phyloP scores from a whole-genome alignment of 2,329 filamentous ascomycete genomes.

The Beauveria varroae region DNA sequence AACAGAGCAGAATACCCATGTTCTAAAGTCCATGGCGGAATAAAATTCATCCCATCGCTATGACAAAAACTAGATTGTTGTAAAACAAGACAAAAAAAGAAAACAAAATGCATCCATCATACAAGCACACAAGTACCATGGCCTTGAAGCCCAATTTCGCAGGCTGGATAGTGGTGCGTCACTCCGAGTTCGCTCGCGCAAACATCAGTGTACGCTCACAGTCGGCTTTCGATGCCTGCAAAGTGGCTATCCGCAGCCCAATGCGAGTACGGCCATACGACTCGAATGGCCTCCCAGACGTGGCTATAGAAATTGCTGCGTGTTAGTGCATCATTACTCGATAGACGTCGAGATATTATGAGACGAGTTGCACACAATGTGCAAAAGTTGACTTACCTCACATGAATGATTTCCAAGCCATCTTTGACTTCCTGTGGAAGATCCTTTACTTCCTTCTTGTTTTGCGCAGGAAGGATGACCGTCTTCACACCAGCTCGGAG shows the following conservation, averaged over 20 bases:
- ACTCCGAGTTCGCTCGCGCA: neutral
- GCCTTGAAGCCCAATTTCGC: neutral
- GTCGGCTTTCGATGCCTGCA: constrained; percentile 67
- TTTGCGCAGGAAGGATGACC: constrained; percentile 78
- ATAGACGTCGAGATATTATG: neutral
- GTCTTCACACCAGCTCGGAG: constrained; percentile 90
- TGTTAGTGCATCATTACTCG: constrained; percentile 22
- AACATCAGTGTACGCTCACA: constrained; percentile 42
- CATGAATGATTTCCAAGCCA: constrained; percentile 81
- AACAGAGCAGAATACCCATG: neutral
- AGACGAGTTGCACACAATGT: neutral
- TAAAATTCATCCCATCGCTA: constrained; percentile 7
- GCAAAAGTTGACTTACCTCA: constrained; percentile 54
- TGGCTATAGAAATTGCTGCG: constrained; percentile 46
- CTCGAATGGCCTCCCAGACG: constrained; percentile 87
- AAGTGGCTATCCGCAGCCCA: constrained; percentile 69
- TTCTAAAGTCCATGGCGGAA: neutral
- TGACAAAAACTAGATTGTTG: neutral
- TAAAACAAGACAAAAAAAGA: neutral
- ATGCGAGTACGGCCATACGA: constrained; percentile 84
- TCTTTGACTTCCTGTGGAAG: constrained; percentile 82
- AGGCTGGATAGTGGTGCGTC: too few relatives aligned
- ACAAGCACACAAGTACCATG: neutral
- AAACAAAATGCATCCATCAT: constrained; percentile 1
- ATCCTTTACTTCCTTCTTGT: constrained; percentile 87